Conservation (phyloP, 257 asterid genomes). For the Nicotiana undulata region DNA sequence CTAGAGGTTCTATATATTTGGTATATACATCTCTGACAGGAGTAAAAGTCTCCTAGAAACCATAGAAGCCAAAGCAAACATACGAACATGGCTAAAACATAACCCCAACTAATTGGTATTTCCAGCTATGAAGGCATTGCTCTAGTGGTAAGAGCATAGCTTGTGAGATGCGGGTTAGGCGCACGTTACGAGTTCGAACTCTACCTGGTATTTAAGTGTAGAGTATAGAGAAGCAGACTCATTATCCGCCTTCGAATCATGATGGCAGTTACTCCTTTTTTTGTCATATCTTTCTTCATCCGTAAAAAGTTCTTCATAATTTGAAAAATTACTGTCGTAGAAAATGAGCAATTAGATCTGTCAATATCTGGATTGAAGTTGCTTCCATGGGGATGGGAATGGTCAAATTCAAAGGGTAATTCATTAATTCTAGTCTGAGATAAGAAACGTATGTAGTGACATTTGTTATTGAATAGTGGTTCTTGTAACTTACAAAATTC, state of each 20-base stretch:
- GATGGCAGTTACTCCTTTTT: background rate
- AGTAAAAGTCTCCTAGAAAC: background rate
- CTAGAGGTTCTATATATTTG: background rate
- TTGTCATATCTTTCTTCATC: background rate
- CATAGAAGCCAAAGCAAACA: background rate
- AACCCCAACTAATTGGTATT: background rate
- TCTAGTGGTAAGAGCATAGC: background rate
- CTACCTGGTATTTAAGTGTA: background rate
- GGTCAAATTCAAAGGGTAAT: background rate
- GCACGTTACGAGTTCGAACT: background rate
- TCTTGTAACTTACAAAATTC: no score
- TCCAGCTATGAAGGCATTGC: background rate
- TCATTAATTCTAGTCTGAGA: background rate
- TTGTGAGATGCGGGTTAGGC: background rate
- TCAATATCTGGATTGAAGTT: slow-evolving; percentile 3
- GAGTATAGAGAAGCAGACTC: background rate
- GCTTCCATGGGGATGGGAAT: background rate
- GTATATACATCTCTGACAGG: background rate
- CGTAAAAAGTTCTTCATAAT: background rate
- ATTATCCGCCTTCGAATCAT: background rate
- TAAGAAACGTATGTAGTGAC: no score
- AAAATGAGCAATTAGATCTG: background rate
- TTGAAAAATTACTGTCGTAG: background rate
- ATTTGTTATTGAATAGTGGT: no score
- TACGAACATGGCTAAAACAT: background rate